A percentile compares a stretch with the other conserved stretches of the same genome.
Evolutionary conservation across 139 green algal species (phyloP).

Genomic region (Parachlorella kessleri): DNA sequence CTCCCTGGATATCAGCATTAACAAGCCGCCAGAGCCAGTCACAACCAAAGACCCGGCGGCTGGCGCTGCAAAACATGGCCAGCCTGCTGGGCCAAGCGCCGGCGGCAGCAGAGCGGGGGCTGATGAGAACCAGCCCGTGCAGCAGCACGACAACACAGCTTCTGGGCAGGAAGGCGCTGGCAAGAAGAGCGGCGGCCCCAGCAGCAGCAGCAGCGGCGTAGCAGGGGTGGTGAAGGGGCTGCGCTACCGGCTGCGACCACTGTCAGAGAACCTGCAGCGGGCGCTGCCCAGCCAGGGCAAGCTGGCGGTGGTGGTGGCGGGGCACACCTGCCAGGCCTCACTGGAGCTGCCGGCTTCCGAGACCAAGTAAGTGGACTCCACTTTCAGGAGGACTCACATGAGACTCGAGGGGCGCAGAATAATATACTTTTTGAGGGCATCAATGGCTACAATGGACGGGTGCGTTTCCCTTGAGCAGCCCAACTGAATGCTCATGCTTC

Average conservation of each 20-base stretch:
- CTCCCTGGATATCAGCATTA: constrained; percentile 28
- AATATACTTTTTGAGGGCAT: background rate
- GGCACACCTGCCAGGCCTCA: constrained; percentile 23
- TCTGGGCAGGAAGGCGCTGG: too few relatives aligned
- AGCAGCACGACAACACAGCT: too few relatives aligned
- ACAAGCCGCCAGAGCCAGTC: constrained; percentile 34
- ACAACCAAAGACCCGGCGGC: constrained; percentile 5
- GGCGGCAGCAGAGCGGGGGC: background rate
- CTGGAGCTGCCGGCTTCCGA: constrained; percentile 36
- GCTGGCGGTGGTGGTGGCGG: constrained; percentile 26
- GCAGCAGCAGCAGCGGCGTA: background rate
- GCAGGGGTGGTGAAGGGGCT: background rate
- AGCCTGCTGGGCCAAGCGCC: background rate
- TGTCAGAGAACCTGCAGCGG: constrained; percentile 13
- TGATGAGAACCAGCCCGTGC: constrained; percentile 18
- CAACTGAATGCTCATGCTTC: too few relatives aligned
- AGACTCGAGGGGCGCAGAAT: background rate
- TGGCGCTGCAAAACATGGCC: background rate
- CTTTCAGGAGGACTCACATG: background rate
- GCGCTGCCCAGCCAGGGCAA: constrained; percentile 43
- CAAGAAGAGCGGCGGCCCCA: too few relatives aligned
- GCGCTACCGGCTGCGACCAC: constrained; percentile 22
- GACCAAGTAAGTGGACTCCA: constrained; percentile 32
- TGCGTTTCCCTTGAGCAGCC: too few relatives aligned
- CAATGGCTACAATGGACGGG: too few relatives aligned